Conservation (phyloP, 192 early-diverging fungal genomes). For the Geosiphon pyriformis region DNA sequence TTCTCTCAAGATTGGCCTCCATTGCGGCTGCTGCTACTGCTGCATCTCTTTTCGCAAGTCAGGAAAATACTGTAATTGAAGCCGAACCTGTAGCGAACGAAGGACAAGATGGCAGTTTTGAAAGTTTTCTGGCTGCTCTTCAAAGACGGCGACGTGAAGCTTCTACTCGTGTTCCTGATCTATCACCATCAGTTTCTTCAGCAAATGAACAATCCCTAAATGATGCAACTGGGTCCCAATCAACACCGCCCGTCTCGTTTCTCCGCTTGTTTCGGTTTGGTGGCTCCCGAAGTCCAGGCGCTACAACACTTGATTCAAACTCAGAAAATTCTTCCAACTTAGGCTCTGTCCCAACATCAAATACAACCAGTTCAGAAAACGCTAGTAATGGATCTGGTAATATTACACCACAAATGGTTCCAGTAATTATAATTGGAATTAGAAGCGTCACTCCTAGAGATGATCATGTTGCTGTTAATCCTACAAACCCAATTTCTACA, state of each 20-base stretch:
- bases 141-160: slow-evolving; percentile 14
- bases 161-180: background rate
- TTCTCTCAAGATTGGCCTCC: background rate
- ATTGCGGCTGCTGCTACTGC: slow-evolving; percentile 14
- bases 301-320: background rate
- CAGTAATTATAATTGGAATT: slow-evolving; percentile 17
- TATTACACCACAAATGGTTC: slow-evolving; percentile 15
- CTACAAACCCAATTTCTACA: background rate
- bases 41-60: slow-evolving; percentile 12
- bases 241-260: slow-evolving; percentile 11
- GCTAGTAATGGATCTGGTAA: slow-evolving; percentile 1
- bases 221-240: background rate
- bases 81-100: slow-evolving; percentile 8
- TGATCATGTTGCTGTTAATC: too few relatives aligned
- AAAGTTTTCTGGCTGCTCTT: slow-evolving; percentile 17
- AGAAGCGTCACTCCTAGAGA: slow-evolving; percentile 7
- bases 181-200: background rate
- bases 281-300: slow-evolving; percentile 6
- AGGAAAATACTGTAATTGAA: slow-evolving; percentile 21
- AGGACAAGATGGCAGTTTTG: slow-evolving; percentile 16
- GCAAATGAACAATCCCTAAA: slow-evolving; percentile 1
- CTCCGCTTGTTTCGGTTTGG: slow-evolving; percentile 16
- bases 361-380: background rate
- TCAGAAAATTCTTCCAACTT: background rate
- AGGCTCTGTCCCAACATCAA: slow-evolving; percentile 1